These are phyloP conservation scores for Plasmodium blacklocki DNA, from an alignment of 169 alveolate genomes.

Conservation along the genomic window DNA sequence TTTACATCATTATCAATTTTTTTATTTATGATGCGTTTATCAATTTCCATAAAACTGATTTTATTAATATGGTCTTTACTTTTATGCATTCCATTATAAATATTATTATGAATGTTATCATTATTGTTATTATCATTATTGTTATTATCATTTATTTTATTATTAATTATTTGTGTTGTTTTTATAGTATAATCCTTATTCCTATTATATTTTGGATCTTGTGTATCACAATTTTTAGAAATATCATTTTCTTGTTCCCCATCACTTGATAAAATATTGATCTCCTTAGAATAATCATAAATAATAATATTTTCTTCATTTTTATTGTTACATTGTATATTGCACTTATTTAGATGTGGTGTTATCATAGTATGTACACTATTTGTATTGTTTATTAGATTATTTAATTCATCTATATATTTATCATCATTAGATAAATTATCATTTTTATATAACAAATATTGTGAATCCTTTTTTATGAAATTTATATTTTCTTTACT, in stretches of 20 bases:
- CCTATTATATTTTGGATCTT: background rate
- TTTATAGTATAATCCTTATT: background rate
- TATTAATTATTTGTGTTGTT: background rate
- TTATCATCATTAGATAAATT: slow-evolving; percentile 29
- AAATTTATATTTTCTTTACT: slow-evolving; percentile 2
- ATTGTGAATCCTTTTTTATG: slow-evolving; percentile 1
- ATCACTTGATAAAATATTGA: too few relatives aligned
- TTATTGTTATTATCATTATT: too few relatives aligned
- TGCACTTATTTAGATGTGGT: slow-evolving; percentile 22
- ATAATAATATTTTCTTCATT: slow-evolving; percentile 4
- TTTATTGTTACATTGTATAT: slow-evolving; percentile 37
- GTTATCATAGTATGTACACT: background rate
- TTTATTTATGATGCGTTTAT: background rate
- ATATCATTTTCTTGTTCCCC: too few relatives aligned
- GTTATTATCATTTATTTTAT: too few relatives aligned
- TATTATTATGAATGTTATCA: too few relatives aligned
- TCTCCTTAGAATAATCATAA: background rate
- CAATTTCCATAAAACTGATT: background rate
- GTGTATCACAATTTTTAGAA: too few relatives aligned
- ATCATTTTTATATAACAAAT: slow-evolving; percentile 4
- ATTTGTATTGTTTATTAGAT: slow-evolving; percentile 6
- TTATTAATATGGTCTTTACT: background rate
- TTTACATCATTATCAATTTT: slow-evolving; percentile 1
- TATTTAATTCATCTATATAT: slow-evolving; percentile 35
- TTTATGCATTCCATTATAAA: background rate